These are phyloP conservation scores for Metschnikowia arizonensis DNA, from an alignment of 805 yeast species.

Conservation along the genomic window DNA sequence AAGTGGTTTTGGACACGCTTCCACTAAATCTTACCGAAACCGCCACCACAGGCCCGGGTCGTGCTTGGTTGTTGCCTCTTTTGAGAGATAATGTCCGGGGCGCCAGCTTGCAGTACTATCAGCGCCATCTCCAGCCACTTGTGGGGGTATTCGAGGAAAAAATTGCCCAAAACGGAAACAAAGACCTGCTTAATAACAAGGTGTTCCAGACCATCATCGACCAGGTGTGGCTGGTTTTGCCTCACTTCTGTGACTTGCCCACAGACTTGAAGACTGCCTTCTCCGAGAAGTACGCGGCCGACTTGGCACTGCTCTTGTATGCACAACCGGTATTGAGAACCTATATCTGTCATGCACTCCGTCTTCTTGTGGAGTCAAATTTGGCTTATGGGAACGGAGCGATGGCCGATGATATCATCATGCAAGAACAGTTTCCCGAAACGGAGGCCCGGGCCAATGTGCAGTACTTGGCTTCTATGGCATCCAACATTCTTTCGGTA, in stretches of 20 bases:
- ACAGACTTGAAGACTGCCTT: conserved; percentile 63
- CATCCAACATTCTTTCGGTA: conserved; percentile 78
- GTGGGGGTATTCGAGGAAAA: conserved; percentile 51
- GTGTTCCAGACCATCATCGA: conserved; percentile 81
- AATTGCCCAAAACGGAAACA: conserved; percentile 32
- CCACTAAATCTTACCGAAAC: conserved; percentile 70
- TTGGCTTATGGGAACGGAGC: conserved; percentile 59
- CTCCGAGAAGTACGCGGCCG: conserved; percentile 72
- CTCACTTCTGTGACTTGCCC: conserved; percentile 86
- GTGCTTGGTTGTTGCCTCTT: conserved; percentile 93
- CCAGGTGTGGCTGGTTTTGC: conserved; percentile 89
- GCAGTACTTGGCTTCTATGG: conserved; percentile 57
- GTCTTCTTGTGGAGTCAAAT: conserved; percentile 74
- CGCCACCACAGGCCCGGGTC: conserved; percentile 55
- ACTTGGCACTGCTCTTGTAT: conserved; percentile 70
- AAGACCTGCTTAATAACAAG: conserved; percentile 65
- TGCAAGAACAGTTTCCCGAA: conserved; percentile 59
- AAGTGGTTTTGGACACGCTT: conserved; percentile 62
- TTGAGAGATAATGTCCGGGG: conserved; percentile 80
- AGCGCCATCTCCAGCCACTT: conserved; percentile 62
- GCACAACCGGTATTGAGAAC: conserved; percentile 71
- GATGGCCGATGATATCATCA: conserved; percentile 48
- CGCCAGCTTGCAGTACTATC: conserved; percentile 64
- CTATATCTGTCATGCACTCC: conserved; percentile 77
- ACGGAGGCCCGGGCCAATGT: conserved; percentile 53